Conservation (phyloP, 1,284 basidiomycete species). For the Tylopilus orsonianus region DNA sequence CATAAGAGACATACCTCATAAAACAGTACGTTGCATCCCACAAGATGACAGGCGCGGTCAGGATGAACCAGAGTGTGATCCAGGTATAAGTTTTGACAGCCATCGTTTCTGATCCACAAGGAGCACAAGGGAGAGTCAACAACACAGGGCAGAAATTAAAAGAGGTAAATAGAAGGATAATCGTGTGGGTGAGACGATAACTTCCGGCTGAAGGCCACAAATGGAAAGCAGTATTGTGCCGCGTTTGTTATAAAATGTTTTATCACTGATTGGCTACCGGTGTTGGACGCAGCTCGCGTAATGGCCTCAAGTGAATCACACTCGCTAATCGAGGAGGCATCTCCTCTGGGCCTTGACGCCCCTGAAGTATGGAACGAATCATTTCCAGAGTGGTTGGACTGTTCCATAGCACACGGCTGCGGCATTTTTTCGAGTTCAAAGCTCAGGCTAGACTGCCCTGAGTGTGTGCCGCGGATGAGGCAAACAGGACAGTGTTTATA, state of each 20-base stretch:
- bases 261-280: no score
- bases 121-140: not conserved
- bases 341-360: not conserved
- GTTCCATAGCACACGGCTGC: not conserved
- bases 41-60: constrained; percentile 55
- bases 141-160: no score
- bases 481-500: no score
- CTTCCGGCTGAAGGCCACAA: no score
- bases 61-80: constrained; percentile 70
- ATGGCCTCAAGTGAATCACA: no score
- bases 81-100: constrained; percentile 53
- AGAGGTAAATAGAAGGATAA: no score
- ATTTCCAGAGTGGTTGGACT: not conserved
- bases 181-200: no score
- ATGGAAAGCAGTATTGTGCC: not conserved
- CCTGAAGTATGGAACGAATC: not conserved
- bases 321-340: not conserved
- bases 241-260: no score
- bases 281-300: no score
- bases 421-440: not conserved
- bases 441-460: no score
- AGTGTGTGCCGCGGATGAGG: not conserved
- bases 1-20: constrained; percentile 47
- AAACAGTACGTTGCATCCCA: constrained; percentile 79
- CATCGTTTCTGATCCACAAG: constrained; percentile 36